Base-by-base conservation (phyloP, 169 alveolate species). In the Plasmodium adleri region DNA sequence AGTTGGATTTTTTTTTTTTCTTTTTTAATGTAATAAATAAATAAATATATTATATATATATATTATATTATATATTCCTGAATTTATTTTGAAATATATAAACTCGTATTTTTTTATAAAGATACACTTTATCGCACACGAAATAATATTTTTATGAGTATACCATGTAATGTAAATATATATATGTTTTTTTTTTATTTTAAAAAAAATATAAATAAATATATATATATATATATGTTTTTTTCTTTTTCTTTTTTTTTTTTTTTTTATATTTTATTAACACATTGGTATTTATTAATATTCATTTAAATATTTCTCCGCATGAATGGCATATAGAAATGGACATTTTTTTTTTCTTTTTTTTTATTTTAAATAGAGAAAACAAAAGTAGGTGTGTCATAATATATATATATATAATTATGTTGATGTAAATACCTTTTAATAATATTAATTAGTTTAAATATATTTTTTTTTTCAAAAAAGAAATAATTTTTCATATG, bases 191-290 rank as follows among this genome's bases (percentile, higher is more conserved):
- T n/a, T n/a, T 72, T 49, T 71, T 71, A 26, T n/a, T 17, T 45
- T 43, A 26, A 1, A 15, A 47, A 15, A n/a, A 28, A 72, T 39
- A 72, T 7, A 3, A 39, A 15, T 47, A 13, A n/a, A 59, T 50
- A 72, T 72, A 72, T 49, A 13, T 67, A 26, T 26, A 26, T 26
- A 59, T 47, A 72, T 43, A 59, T n/a, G n/a, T 72, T 49, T 71
- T 71, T 32, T n/a, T 17, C 13, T 71, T 45, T 47, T 71, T 64
- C 28, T 62, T 62, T 62, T n/a, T 66, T 68, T 68, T 68, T 68
- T 45, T 70, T 70, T 70, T 70, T 43, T 70, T 24, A 70, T 15
- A 52, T 47, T 71, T 54, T 45, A 26, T 26, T 26, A 26, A 26
- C 28, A 1, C 28, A 39, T 68, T 39, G 1, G 5, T 68, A 68